Evolutionary conservation across 345 rosid species (phyloP).

Genomic region (Eucalyptus caleyi): DNA sequence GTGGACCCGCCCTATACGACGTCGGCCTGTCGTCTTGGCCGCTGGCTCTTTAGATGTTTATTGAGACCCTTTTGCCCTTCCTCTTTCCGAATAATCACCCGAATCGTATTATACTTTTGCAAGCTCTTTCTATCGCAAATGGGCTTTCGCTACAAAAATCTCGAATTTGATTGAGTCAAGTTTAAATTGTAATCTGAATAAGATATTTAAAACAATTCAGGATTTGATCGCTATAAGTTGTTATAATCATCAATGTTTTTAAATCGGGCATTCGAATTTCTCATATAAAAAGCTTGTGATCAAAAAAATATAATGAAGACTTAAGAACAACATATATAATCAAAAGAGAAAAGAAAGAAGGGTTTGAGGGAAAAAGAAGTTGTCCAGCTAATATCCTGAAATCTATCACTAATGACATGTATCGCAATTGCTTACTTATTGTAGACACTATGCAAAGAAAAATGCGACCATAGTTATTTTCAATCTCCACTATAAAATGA

Average conservation of each 20-base stretch:
- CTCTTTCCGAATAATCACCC: neutral
- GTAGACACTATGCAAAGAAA: neutral
- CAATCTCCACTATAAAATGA: neutral
- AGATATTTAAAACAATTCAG: neutral
- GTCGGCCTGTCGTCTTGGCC: neutral
- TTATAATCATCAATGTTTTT: neutral
- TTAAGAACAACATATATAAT: too few species aligned
- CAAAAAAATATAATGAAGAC: neutral
- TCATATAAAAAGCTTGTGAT: rapidly evolving
- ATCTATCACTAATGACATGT: neutral
- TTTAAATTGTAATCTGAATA: neutral
- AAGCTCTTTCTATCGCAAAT: neutral
- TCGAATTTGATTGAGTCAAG: neutral
- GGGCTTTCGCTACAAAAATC: neutral
- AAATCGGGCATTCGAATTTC: neutral
- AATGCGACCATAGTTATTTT: neutral
- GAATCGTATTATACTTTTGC: neutral
- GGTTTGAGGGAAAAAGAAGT: neutral
- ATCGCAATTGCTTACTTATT: neutral
- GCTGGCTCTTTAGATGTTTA: neutral
- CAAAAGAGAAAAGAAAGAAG: neutral
- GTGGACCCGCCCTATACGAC: neutral
- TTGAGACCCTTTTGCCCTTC: neutral
- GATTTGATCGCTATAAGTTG: rapidly evolving
- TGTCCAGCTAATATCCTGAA: neutral